Evolutionary conservation across 176 grass and related monocot genomes (phyloP).

Genomic region (Sorghum bicolor): Sorghum_bicolor_NCBIv3 NC_012870.2:70594501-70595000

Average conservation of each 20-base stretch:
- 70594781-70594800: conserved; percentile 80
- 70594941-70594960: conserved; percentile 96
- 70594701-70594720: not conserved
- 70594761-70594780: conserved; percentile 11
- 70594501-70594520: conserved; percentile 98
- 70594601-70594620: conserved; percentile 69
- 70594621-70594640: conserved; percentile 61
- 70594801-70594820: conserved; percentile 81
- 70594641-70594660: conserved; percentile 5
- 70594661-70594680: conserved; percentile 1
- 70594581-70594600: conserved; percentile 77
- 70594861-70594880: conserved; percentile 91
- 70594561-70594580: conserved; percentile 87
- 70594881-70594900: conserved; percentile 99
- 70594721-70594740: not conserved
- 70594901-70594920: conserved; percentile 95
- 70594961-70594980: conserved; percentile 37
- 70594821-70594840: conserved; percentile 65
- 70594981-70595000: conserved; percentile 24
- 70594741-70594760: not conserved
- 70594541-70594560: conserved; percentile 96
- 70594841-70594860: conserved; percentile 85
- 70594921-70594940: conserved; percentile 95
- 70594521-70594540: conserved; percentile 97
- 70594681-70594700: not conserved